Percentiles rank a stretch among this genome's conserved stretches.
Evolutionary conservation across 2,329 filamentous ascomycete genomes (phyloP).

Genomic region (Fusarium decemcellulare): DNA sequence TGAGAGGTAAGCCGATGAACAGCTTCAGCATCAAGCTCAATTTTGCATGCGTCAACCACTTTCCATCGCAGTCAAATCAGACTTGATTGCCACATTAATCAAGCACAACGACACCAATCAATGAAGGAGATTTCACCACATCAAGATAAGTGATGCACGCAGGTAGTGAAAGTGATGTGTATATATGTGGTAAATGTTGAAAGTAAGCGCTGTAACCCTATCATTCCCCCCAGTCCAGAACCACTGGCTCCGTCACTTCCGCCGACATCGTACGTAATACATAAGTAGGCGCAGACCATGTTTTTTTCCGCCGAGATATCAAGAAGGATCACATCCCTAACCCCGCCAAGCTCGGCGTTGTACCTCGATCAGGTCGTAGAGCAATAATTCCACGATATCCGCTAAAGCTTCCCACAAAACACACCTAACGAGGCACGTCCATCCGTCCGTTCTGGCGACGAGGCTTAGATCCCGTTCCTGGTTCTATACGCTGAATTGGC

Average conservation of each 20-base stretch:
- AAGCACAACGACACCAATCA: background rate
- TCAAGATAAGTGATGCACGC: background rate
- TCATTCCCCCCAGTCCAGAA: constrained; percentile 25
- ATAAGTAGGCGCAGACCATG: constrained; percentile 37
- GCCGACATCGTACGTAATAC: constrained; percentile 39
- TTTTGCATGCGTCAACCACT: no score
- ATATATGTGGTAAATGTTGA: constrained; percentile 39
- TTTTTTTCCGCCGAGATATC: constrained; percentile 25
- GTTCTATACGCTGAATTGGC: constrained; percentile 26
- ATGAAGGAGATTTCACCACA: background rate
- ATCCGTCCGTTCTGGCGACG: constrained; percentile 11
- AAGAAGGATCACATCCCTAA: constrained; percentile 21
- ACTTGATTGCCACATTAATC: no score
- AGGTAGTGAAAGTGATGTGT: constrained; percentile 37
- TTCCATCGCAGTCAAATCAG: no score
- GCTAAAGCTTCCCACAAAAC: constrained; percentile 19
- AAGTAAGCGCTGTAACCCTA: constrained; percentile 37
- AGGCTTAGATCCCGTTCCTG: constrained; percentile 24
- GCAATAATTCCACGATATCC: constrained; percentile 23
- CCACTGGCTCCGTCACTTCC: constrained; percentile 21
- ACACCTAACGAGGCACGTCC: constrained; percentile 10
- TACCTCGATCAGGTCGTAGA: constrained; percentile 11
- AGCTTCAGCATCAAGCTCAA: no score
- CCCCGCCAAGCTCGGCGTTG: constrained; percentile 18
- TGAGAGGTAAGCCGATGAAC: no score